Evolutionary conservation across 2,329 filamentous ascomycete species (phyloP), one percentile per base, ranked within the genome.

Genomic region (Stemphylium beticola): DNA sequence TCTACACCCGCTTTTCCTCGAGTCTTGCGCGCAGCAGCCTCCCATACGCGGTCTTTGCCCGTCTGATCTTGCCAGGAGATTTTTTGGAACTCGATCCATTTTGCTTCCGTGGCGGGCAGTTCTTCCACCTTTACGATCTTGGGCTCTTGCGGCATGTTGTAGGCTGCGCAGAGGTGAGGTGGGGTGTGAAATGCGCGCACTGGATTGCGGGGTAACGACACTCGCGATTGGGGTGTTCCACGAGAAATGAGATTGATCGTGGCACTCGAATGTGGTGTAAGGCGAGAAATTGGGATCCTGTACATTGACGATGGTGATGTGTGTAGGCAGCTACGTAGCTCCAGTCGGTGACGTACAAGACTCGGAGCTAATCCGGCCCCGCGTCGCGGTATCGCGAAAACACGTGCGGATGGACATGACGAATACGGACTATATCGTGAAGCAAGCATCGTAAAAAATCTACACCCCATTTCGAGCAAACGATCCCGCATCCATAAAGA

Each of bases 21-120:
- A 18, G 81, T 84, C 57, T 82, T 81, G 26, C 81, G 77, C 8
- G 76, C 74, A 4, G 81, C 80, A 31, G 77, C 76, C 69, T 83
- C 81, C 81, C 80, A 82, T 24, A 80, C 72, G 49, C 80, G 79
- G 26, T 75, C 38, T 47, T 74, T 77, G 55, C 79, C 79, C 2
- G 73, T 73, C 59, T 81, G 77, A 57, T 81, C 78, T 15, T 71
- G 73, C 76, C 78, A 81, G 34, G 81, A 77, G 65, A 86, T 80
- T 58, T 81, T 82, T 54, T 82, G 77, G 49, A 86, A 80, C 41
- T 82, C 79, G 31, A 85, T 75, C 83, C 83, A 86, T 71, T 81
- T 83, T 0, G 83, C 80, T 53, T 85, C 79, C n/a, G 73, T 68
- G 15, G 79, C 74, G 49, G 79, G 74, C 14, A 86, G 77, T 26